phyloP scores from a whole-genome alignment of 2,329 filamentous ascomycete genomes.

The Amphichorda felina region DNA sequence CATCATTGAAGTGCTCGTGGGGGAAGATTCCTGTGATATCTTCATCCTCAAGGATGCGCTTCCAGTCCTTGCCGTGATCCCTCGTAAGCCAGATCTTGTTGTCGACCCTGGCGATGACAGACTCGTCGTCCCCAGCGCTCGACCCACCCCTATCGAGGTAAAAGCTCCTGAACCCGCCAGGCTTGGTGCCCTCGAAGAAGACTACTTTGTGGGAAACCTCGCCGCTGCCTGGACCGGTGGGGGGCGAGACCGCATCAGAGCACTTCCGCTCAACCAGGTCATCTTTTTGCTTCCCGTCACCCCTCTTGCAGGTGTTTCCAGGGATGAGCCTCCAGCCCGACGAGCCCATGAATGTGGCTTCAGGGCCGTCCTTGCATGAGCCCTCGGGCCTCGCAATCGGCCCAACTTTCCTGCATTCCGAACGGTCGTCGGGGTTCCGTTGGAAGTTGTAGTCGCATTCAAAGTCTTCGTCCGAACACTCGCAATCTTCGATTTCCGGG shows the following conservation, averaged over 20 bases:
- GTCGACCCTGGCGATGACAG: conserved; percentile 41
- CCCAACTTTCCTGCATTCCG: conserved; percentile 55
- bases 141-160: conserved; percentile 71
- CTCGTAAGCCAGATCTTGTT: conserved; percentile 60
- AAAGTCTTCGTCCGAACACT: conserved; percentile 76
- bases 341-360: conserved; percentile 68
- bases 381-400: conserved; percentile 56
- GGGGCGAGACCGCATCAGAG: conserved; percentile 40
- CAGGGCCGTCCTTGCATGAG: conserved; percentile 52
- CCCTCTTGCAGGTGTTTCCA: conserved; percentile 59
- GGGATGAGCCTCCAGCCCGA: conserved; percentile 92
- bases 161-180: conserved; percentile 35
- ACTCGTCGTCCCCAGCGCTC: conserved; percentile 59
- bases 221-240: conserved; percentile 46
- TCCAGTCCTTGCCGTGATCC: conserved; percentile 85
- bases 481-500: conserved; percentile 60
- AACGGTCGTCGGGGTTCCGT: conserved; percentile 48
- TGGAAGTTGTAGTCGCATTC: conserved; percentile 95
- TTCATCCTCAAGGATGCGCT: conserved; percentile 54
- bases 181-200: conserved; percentile 46
- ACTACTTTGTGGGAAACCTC: conserved; percentile 53
- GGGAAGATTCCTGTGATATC: conserved; percentile 60
- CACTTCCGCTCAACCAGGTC: conserved; percentile 66
- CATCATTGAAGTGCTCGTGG: conserved; percentile 72
- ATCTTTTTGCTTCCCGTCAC: conserved; percentile 52